Base-by-base conservation (phyloP, 768 basidiomycete species). In the Suillus weaverae region DNA sequence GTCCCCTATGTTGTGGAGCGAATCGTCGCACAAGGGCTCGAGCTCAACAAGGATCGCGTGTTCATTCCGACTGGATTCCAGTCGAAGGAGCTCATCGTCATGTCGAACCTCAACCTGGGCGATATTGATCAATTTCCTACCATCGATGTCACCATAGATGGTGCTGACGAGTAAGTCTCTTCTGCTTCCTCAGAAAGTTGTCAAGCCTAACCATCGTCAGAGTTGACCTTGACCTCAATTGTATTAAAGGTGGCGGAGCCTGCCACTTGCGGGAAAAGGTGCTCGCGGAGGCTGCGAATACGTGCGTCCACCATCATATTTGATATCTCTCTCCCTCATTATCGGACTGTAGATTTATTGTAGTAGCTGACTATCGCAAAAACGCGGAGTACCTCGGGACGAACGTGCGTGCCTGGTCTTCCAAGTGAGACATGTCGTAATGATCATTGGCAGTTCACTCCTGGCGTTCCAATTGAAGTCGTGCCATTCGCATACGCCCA, bases 241-340 rank as follows among this genome's bases (percentile, higher is more conserved):
- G 92, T 66, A 96, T 99, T 80, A 99, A 99, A 79, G 97, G 94
- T 8, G 97, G 97, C 63, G 97, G 97, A 3, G 97, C 95, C 1
- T 98, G 97, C 75, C 97, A 99, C 69, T 79, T 99, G 39, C 86
- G 96, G 35, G 97, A 99, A 79, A 99, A 99, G 76, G 95, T 99
- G 8, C 85, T 99, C 16, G 97, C 97, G 1, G 97, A 99, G 76
- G 96, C 95, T 38, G 97, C 97, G 13, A 84, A 85, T 66, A 94
- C 91, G 87, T 93, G 63, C 64, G 80, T 11, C 43, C 60, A 50
- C 61, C 38, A 65, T 64, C 41, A 62, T n/a, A 50, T 60, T 50
- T 20, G 59, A 0, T 33, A 16, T 33, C 9, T 16, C 50, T n/a
- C n/a, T 63, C 16, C 64, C 57, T 62, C 11, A 61, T 50, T 10